These are phyloP conservation scores for Larix kaempferi DNA, from an alignment of 75 land plant species.

Conservation along the genomic window DNA sequence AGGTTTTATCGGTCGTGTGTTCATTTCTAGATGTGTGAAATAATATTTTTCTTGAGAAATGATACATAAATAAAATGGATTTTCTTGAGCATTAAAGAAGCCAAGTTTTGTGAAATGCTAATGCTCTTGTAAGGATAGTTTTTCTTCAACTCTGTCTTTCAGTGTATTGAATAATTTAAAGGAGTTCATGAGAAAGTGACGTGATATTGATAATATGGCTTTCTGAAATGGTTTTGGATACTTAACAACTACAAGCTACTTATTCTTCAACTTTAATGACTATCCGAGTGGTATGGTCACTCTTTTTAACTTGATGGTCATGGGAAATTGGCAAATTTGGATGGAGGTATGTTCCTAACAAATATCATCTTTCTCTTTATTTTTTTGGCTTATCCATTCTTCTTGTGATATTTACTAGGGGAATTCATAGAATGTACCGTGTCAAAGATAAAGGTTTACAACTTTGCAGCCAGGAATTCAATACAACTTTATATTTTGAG, in stretches of 20 bases:
- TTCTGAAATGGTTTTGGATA: conserved; percentile 1
- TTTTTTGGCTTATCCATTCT: background rate
- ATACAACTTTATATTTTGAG: background rate
- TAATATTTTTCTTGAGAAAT: background rate
- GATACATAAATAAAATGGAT: background rate
- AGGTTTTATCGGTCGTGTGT: background rate
- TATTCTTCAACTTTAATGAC: conserved; percentile 87
- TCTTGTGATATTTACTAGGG: background rate
- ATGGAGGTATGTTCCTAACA: conserved; percentile 61
- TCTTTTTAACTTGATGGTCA: conserved; percentile 81
- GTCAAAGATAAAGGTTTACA: background rate
- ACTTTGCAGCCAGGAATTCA: background rate
- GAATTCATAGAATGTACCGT: background rate
- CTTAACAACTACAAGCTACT: conserved; percentile 63
- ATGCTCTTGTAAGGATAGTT: background rate
- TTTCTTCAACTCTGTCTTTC: background rate
- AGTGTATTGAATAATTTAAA: background rate
- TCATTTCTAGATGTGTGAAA: background rate
- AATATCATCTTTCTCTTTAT: background rate
- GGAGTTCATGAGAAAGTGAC: background rate
- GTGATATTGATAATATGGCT: background rate
- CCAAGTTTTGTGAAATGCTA: background rate
- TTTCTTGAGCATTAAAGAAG: background rate
- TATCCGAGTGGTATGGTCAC: conserved; percentile 96
- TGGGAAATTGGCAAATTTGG: conserved; percentile 92